Evolutionary conservation across 768 basidiomycete species (phyloP).

Genomic region (Filobasidium floriforme): DNA sequence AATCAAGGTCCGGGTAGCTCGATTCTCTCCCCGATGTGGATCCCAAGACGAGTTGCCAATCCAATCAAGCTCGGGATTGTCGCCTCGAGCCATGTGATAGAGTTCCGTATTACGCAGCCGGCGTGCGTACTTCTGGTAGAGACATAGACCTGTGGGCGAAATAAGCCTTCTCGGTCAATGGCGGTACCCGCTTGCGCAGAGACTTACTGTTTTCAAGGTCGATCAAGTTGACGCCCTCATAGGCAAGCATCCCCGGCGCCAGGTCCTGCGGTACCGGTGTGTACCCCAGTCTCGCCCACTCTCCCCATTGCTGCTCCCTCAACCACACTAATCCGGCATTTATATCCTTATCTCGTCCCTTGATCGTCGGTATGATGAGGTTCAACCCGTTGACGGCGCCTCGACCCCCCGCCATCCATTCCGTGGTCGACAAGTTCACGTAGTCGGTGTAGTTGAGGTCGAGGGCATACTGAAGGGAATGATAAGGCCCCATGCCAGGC

Average conservation of each 20-base stretch:
- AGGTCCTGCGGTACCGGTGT: neutral
- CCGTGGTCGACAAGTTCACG: neutral
- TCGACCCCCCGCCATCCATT: conserved; percentile 5
- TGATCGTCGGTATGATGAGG: conserved; percentile 1
- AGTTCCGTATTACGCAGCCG: neutral
- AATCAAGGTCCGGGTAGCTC: neutral
- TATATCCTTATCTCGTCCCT: neutral
- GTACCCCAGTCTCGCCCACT: conserved; percentile 13
- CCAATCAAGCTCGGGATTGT: neutral
- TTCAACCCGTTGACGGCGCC: conserved; percentile 8
- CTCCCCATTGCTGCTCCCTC: neutral
- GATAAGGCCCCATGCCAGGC: conserved; percentile 4
- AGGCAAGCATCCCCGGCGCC: neutral
- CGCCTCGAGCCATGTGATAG: neutral
- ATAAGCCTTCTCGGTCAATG: neutral
- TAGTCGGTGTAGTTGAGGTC: neutral
- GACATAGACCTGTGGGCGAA: neutral
- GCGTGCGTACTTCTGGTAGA: neutral
- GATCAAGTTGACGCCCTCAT: neutral
- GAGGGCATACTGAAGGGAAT: neutral
- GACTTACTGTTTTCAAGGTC: neutral
- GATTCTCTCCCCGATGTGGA: neutral
- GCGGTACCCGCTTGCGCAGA: too few relatives aligned
- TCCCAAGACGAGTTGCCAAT: neutral
- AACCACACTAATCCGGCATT: neutral